phyloP scores from a whole-genome alignment of 1,139 yeast genomes.

The Schwanniomyces etchellsii region DNA sequence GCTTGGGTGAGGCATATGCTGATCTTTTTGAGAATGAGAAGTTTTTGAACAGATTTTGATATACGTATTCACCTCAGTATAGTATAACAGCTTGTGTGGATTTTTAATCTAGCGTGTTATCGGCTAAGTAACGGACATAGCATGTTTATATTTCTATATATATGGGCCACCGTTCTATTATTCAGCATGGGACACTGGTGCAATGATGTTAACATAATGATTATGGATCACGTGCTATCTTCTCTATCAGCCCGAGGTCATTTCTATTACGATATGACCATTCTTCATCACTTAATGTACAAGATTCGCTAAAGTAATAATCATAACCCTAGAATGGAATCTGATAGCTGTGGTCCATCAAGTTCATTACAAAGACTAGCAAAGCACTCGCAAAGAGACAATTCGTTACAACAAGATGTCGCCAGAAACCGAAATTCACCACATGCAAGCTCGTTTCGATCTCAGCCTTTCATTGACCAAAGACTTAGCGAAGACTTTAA shows the following conservation, averaged over 20 bases:
- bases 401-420: constrained; percentile 24
- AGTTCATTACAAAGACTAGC: constrained; percentile 29
- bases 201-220: background rate
- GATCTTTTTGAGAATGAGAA: constrained; percentile 36
- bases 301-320: no score
- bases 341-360: constrained; percentile 32
- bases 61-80: constrained; percentile 3
- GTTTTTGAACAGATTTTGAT: constrained; percentile 4
- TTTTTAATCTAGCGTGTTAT: constrained; percentile 1
- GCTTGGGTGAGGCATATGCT: constrained; percentile 59
- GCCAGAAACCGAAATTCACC: constrained; percentile 4
- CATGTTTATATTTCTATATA: background rate
- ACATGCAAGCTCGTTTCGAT: constrained; percentile 7
- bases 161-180: background rate
- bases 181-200: background rate
- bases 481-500: constrained; percentile 32
- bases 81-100: background rate
- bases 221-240: background rate
- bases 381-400: constrained; percentile 29
- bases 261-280: background rate
- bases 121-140: no score
- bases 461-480: constrained; percentile 16
- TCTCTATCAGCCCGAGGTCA: background rate
- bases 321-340: constrained; percentile 24
- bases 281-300: background rate